Percentiles rank a stretch among this genome's conserved stretches.
Conservation (phyloP, 495 filamentous ascomycete genomes). For the Penicillium ucsense region DNA sequence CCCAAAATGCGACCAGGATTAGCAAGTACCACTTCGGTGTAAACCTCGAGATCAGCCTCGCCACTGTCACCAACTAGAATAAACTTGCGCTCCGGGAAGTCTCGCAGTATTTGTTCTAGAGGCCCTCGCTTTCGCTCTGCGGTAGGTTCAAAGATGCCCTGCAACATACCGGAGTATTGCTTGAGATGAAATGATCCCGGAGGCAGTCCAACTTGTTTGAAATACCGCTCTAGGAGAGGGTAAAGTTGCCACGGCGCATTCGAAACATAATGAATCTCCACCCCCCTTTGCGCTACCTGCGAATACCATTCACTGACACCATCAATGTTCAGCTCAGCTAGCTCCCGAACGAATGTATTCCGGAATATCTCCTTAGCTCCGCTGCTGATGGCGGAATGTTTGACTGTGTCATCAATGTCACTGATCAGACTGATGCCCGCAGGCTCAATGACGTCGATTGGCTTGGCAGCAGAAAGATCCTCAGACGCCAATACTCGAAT, state of each 20-base stretch:
- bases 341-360: conserved; percentile 84
- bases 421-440: conserved; percentile 88
- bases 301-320: conserved; percentile 88
- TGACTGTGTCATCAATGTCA: conserved; percentile 97
- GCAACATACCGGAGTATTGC: conserved; percentile 88
- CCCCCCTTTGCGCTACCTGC: conserved; percentile 63
- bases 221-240: conserved; percentile 74
- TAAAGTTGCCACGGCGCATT: conserved; percentile 96
- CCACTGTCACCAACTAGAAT: conserved; percentile 91
- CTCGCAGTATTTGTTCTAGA: conserved; percentile 71
- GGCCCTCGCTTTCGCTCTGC: conserved; percentile 86
- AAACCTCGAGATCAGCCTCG: conserved; percentile 94
- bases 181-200: conserved; percentile 89
- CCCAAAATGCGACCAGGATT: conserved; percentile 74
- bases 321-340: conserved; percentile 68
- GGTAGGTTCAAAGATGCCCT: conserved; percentile 96
- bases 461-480: conserved; percentile 66
- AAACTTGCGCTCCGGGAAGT: conserved; percentile 86
- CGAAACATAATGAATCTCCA: conserved; percentile 82
- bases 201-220: conserved; percentile 70
- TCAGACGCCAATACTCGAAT: conserved; percentile 81
- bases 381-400: conserved; percentile 79
- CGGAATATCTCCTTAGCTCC: conserved; percentile 91
- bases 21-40: conserved; percentile 79
- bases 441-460: conserved; percentile 64